Base-by-base conservation (phyloP, 441 rosid species). In the Erodium trifolium region DNA sequence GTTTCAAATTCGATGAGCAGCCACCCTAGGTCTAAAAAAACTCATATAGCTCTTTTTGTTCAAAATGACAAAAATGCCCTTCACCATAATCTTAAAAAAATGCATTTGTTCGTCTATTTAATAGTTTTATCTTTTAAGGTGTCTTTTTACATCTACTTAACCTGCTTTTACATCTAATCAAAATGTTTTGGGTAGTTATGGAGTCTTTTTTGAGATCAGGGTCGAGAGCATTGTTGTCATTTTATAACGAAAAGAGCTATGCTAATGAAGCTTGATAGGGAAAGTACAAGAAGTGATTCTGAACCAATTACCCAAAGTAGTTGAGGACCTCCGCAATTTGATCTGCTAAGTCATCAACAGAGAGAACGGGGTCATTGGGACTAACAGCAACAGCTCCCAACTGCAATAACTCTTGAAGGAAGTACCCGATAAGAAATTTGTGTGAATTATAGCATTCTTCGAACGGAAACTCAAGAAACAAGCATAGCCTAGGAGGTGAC, bases 341-440 rank as follows among this genome's bases (percentile, higher is more conserved):
- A 81, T 93, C 97, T 1, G 90, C 96, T 73, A 93, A 87, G 82
- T 93, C 96, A 79, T 93, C 91, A 70, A 84, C 91, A 16, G 97
- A 85, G 69, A 79, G 88, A 68, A 85, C 66, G 68, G 81, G 86
- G 45, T 85, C 83, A 84, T 85, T 84, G 37, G 78, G 75, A 71
- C 82, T 35, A 70, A 86, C 74, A 47, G 86, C 51, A n/a, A 85
- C 85, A 79, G 97, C 97, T 82, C 97, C 97, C 70, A 94, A 91
- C 99, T 94, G 91, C 87, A 91, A 94, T 70, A 78, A 76, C 79
- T 83, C 92, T 88, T 87, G 85, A 84, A 62, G 79, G 82, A 78
- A 79, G 76, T 72, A 39, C 72, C 74, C 39, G 14, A 79, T 84
- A 78, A 62, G 65, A 62, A 62, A 62, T 70, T 70, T 70, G 66